Base-by-base conservation (phyloP, 371 early-diverging fungal genomes). In the Sporodiniella umbellata region DNA sequence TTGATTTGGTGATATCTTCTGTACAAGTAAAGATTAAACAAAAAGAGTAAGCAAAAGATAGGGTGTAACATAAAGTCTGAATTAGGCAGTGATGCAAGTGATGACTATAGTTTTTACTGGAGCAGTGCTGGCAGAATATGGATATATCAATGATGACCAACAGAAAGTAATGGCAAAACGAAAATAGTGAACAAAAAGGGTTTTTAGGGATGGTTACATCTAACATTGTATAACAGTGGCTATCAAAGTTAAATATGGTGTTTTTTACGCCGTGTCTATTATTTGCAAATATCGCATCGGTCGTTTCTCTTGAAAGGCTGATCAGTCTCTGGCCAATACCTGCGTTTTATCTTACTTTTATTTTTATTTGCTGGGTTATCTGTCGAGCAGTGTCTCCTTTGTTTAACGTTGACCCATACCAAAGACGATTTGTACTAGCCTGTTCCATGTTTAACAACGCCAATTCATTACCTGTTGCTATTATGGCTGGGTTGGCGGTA, bases 181-280 rank as follows among this genome's bases (percentile, higher is more conserved):
- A 18, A 44, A 15, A 23, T 33, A 38, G 6, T 18, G n/a, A n/a
- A n/a, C n/a, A n/a, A n/a, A n/a, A n/a, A n/a, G n/a, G n/a, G n/a
- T n/a, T n/a, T n/a, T n/a, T n/a, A n/a, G n/a, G n/a, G n/a, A n/a
- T 51, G 18, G 19, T 14, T 53, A 31, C 33, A 38, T 18, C 17
- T 8, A 26, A 17, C 14, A 38, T 43, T 15, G 15, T 33, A 4
- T 8, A 39, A 45, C 68, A 88, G 89, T 78, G 84, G 48, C 56
- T 89, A 42, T 85, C 89, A 33, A 72, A 75, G 37, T 63, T 89
- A 28, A 88, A 87, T 58, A 51, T 89, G 46, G 75, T 82, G 47
- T 85, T 86, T 49, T 81, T 89, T 64, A 89, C 88, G 23, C 89
- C 89, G 0, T 87, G 88, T 58, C 71, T 89, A 8, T 64, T 89